Base-by-base conservation (phyloP, 805 yeast genomes). In the Lachancea dasiensis region DNA sequence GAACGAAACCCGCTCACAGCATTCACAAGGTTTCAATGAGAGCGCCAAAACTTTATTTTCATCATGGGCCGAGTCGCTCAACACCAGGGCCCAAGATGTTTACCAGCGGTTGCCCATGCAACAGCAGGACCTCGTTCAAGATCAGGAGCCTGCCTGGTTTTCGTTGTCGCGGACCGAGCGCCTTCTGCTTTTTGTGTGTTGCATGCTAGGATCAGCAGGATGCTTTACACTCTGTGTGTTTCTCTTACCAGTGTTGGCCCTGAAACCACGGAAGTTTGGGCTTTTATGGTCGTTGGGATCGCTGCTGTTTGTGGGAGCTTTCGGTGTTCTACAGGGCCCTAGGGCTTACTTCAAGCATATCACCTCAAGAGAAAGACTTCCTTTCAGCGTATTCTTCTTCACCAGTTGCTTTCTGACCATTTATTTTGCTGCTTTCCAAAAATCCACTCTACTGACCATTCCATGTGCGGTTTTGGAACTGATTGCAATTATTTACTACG, bases 291-390 rank as follows among this genome's bases (percentile, higher is more conserved):
- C 95, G 2, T 67, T 90, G 63, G 98, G 97, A 0, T 83, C 95
- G 1, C 55, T 92, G 10, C 63, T 92, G 31, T 90, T 92, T 61
- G 85, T 92, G 14, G 56, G 85, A 5, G 85, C 95, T 24, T 92
- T 92, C 63, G 97, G 95, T 1, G 76, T 86, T 14, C 64, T 90
- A 16, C 96, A 87, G 65, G 98, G 98, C 0, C 97, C 97, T 0
- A 69, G 77, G n/a, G 79, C 80, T 24, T 92, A 86, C 57, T 45
- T 77, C 28, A 66, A 68, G 33, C 97, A 90, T 57, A 69, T 92
- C 45, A 59, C 82, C 4, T 80, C 95, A 3, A 71, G 73, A 25
- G 82, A 78, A 35, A 72, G 98, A 48, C 65, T 90, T 31, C 79
- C 89, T 30, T 90, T 92, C 59, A 79, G 95, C 0, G 47, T 72